A percentile compares a stretch with the other conserved stretches of the same genome.
Evolutionary conservation across 2,329 filamentous ascomycete species (phyloP).

Genomic region (Hirsutella thompsonii): DNA sequence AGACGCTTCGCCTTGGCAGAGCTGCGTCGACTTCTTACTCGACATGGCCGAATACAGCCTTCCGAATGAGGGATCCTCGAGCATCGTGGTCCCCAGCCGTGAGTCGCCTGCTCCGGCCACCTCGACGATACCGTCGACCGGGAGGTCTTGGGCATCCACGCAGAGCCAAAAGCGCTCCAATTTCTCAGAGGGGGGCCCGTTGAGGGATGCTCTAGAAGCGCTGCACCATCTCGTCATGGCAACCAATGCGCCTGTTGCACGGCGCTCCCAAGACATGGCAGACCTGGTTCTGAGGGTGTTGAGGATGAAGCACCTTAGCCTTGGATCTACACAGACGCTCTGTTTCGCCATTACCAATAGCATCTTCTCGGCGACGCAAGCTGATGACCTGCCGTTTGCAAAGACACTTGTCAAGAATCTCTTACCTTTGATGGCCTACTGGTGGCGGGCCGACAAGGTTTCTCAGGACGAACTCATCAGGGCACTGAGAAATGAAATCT

Average conservation of each 20-base stretch:
- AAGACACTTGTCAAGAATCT: conserved; percentile 45
- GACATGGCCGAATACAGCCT: conserved; percentile 40
- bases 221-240: conserved; percentile 50
- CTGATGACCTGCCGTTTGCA: conserved; percentile 54
- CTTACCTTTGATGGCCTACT: conserved; percentile 57
- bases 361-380: conserved; percentile 50
- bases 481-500: conserved; percentile 62
- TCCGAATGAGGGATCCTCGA: conserved; percentile 20
- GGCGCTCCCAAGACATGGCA: conserved; percentile 42
- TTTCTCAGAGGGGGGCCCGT: conserved; percentile 17
- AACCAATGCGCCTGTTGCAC: conserved; percentile 53
- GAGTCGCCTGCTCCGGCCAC: conserved; percentile 34
- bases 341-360: conserved; percentile 67
- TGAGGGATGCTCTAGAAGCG: conserved; percentile 40
- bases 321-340: conserved; percentile 53
- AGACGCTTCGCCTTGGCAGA: conserved; percentile 50
- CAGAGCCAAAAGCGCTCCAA: conserved; percentile 16
- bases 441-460: conserved; percentile 64
- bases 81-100: conserved; percentile 1
- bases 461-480: conserved; percentile 48
- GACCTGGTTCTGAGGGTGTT: conserved; percentile 47
- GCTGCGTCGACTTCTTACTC: conserved; percentile 58
- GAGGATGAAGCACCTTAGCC: conserved; percentile 40
- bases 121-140: conserved; percentile 14
- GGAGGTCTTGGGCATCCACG: conserved; percentile 15